A percentile compares a stretch with the other conserved stretches of the same genome.
Evolutionary conservation across 2,329 filamentous ascomycete genomes (phyloP).

Genomic region (Exophiala oligosperma): DNA sequence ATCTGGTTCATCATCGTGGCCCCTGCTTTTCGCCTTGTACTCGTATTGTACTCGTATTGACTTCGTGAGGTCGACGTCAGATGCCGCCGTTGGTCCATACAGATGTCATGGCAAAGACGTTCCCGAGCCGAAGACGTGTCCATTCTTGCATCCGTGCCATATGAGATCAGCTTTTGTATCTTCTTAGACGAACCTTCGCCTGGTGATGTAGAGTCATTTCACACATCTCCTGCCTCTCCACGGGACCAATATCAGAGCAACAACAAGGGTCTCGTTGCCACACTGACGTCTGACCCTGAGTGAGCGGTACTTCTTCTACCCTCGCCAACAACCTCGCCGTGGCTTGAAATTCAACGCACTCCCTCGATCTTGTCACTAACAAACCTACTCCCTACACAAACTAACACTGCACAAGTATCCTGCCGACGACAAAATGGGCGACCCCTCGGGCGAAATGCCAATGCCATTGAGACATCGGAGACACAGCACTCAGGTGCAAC

Average conservation of each 20-base stretch:
- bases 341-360: not conserved
- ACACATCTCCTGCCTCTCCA: not conserved
- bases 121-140: not conserved
- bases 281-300: too few relatives aligned
- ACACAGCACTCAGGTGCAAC: slow-evolving; percentile 18
- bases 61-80: too few relatives aligned
- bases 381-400: not conserved
- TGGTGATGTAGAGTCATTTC: not conserved
- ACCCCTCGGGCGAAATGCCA: not conserved
- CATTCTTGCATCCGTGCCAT: not conserved
- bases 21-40: too few relatives aligned
- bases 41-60: too few relatives aligned
- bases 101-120: not conserved
- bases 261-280: too few relatives aligned
- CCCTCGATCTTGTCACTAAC: not conserved
- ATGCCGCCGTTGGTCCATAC: not conserved
- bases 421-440: slow-evolving; percentile 12
- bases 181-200: not conserved
- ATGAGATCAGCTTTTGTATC: not conserved
- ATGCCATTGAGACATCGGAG: not conserved
- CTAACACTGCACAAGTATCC: not conserved
- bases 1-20: too few relatives aligned
- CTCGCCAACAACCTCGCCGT: not conserved
- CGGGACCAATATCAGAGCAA: not conserved
- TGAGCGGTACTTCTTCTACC: not conserved